Evolutionary conservation across 352 stramenopile species (phyloP), one percentile per base, ranked within the genome.

Genomic region (Thalassiosira ordinaria): DNA sequence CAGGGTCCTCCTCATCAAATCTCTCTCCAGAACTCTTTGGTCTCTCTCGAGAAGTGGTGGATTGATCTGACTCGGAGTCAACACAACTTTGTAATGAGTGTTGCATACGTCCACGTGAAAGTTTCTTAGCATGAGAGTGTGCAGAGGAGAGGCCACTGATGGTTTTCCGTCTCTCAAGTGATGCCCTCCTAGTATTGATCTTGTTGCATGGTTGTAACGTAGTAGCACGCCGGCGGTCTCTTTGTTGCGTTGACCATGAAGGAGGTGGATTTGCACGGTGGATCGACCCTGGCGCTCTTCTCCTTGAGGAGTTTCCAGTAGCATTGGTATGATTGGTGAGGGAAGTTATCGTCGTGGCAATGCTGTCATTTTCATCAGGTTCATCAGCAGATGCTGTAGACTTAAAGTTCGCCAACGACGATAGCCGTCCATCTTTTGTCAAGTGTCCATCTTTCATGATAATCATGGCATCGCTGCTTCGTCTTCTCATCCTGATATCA

Each of bases 301-400:
- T 49, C 13, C 60, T 64, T n/a, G n/a, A n/a, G 2, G 73, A 76
- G 9, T 4, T 24, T 51, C 77, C 52, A 8, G 60, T 76, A 16
- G 35, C 46, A 46, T 55, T 49, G 22, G 52, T 79, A 24, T 71
- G 35, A 37, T 60, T 62, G 20, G 67, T 79, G 14, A 78, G 37
- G 6, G 66, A 78, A 18, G 75, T 70, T 20, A 84, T 68, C 9
- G 75, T 76, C 6, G 39, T 79, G 11, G 75, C 49, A 46, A 79
- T 22, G 33, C 75, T 84, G 46, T 84, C 75, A 51, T 73, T 84
- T 56, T 84, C 74, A 55, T 82, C 67, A 20, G 31, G 41, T n/a
- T 78, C 66, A 41, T 72, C 31, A 27, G 35, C 44, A 51, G 59
- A 66, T 41, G 29, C 31, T 29, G 49, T 33, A 57, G 61, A 59